These are phyloP conservation scores for Rhizopogon vinicolor DNA, from an alignment of 768 basidiomycete species.

Conservation along the genomic window DNA sequence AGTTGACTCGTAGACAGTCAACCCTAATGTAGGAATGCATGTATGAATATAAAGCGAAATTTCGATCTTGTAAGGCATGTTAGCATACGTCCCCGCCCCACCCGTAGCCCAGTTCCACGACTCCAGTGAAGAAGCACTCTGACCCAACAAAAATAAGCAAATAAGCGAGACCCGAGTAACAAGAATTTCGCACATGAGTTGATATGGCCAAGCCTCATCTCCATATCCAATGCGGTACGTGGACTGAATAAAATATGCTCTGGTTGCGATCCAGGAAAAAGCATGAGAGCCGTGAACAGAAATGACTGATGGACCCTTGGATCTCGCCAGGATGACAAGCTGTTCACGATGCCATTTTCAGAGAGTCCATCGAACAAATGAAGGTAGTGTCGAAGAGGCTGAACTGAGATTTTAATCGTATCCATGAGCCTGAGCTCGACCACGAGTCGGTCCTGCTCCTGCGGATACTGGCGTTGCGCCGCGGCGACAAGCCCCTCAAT, in stretches of 20 bases:
- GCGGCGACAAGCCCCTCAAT: neutral
- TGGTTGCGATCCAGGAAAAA: neutral
- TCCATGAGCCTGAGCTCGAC: no score
- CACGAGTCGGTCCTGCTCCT: neutral
- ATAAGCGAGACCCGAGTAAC: neutral
- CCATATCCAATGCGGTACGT: neutral
- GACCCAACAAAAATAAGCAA: neutral
- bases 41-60: no score
- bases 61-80: no score
- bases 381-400: neutral
- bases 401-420: neutral
- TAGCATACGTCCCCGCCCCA: no score
- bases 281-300: neutral
- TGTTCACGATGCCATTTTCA: neutral
- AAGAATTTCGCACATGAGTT: neutral
- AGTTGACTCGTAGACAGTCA: no score
- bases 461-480: neutral
- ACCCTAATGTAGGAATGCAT: no score
- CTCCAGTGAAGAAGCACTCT: neutral
- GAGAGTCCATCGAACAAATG: neutral
- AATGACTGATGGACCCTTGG: neutral
- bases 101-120: no score
- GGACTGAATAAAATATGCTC: neutral
- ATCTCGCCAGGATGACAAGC: neutral
- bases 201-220: neutral